Evolutionary conservation across 129 eudicot genomes (phyloP).

Genomic region (Gnaphalium uliginosum): DNA sequence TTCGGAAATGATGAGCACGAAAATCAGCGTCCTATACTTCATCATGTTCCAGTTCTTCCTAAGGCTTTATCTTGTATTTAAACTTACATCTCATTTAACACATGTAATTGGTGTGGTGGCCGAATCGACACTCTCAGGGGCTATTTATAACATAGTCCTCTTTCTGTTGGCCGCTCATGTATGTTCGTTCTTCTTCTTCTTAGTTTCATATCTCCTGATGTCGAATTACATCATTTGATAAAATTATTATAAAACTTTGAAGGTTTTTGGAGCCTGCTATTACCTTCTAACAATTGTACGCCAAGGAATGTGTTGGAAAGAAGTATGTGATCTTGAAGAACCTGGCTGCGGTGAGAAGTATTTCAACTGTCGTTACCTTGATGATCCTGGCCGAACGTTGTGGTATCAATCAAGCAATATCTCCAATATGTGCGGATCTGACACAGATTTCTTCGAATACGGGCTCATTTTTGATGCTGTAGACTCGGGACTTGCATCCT

Average conservation of each 20-base stretch:
- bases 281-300: conserved; percentile 73
- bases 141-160: conserved; percentile 65
- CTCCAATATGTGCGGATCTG: conserved; percentile 46
- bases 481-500: conserved; percentile 36
- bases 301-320: conserved; percentile 77
- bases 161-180: conserved; percentile 86
- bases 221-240: not conserved
- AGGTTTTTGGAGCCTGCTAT: conserved; percentile 78
- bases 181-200: conserved; percentile 13
- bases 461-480: conserved; percentile 60
- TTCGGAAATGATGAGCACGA: conserved; percentile 50
- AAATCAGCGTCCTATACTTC: conserved; percentile 43
- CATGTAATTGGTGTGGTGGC: conserved; percentile 63
- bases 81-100: conserved; percentile 62
- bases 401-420: conserved; percentile 64
- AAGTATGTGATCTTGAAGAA: conserved; percentile 52
- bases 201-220: not conserved
- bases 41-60: conserved; percentile 65
- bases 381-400: conserved; percentile 39
- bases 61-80: conserved; percentile 59
- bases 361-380: conserved; percentile 45
- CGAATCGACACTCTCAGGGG: conserved; percentile 75
- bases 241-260: not conserved
- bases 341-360: conserved; percentile 48
- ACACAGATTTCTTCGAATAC: conserved; percentile 38